Base-by-base conservation (phyloP, 495 filamentous ascomycete species). In the Xylaria acuta region DNA sequence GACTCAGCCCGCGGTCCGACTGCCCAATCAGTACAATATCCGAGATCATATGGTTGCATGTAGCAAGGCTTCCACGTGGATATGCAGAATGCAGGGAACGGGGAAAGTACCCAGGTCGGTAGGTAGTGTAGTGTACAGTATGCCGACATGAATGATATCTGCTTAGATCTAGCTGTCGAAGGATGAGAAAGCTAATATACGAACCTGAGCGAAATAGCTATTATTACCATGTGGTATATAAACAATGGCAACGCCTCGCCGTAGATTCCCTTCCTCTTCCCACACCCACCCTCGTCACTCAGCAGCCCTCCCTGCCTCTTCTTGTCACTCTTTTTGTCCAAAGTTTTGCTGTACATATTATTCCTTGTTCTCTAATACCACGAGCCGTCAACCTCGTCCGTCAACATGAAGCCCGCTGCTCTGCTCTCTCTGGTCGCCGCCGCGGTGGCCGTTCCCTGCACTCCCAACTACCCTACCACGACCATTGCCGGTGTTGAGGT, bases 401-500 rank as follows among this genome's bases (percentile, higher is more conserved):
- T 68, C 51, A 58, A n/a, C 3, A 68, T 68, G 65, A 68, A 68
- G 49, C 7, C 7, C 49, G 65, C 65, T 30, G 36, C 36, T 32
- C 49, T 68, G 4, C 65, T 68, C 49, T 58, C 51, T n/a, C 51
- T 68, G 5, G 65, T 32, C 16, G 65, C 65, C 49, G 47, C 47
- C 32, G 64, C 16, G 4, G 64, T 16, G 1, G 64, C 64, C 32
- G 51, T 36, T 8, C 63, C 63, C 63, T 49, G 65, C 65, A 58
- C 27, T 2, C 34, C 34, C 6, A 58, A 68, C 11, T 68, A 68
- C 65, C 65, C 65, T 16, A 68, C 65, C 11, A 70, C 54, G 3
- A 74, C 64, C 54, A 67, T 79, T 34, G 77, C 75, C 20, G 71
- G 72, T 45, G 60, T 78, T 47, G 69, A 73, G 6, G 75, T 79